Evolutionary conservation across 768 basidiomycete genomes (phyloP).

Genomic region (Obba rivulosa): DNA sequence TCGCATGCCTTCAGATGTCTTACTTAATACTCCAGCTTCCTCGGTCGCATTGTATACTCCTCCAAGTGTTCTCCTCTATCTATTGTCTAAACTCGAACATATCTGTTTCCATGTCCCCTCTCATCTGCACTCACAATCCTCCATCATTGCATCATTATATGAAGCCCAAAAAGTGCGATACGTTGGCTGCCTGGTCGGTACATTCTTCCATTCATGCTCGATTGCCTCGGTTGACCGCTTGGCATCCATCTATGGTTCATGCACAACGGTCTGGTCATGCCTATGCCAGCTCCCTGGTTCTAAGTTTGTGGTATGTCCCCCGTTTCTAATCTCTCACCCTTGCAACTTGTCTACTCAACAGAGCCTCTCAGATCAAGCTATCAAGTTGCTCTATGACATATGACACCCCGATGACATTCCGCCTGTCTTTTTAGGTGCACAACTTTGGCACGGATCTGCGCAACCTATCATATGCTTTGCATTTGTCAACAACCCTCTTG

Average conservation of each 20-base stretch:
- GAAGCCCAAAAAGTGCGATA: conserved; percentile 57
- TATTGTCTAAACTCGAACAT: conserved; percentile 30
- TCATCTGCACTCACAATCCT: conserved; percentile 27
- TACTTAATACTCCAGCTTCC: conserved; percentile 55
- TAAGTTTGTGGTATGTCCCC: background rate
- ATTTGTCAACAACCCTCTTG: conserved; percentile 6
- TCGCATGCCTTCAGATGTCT: conserved; percentile 30
- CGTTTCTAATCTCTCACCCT: background rate
- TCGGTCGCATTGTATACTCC: conserved; percentile 45
- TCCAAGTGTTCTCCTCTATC: conserved; percentile 27
- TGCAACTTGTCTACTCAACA: conserved; percentile 8
- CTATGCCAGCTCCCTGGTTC: background rate
- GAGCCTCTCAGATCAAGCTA: conserved; percentile 60
- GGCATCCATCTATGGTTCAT: no score
- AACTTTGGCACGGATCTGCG: background rate
- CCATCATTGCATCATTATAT: conserved; percentile 32
- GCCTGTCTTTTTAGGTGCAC: conserved; percentile 33
- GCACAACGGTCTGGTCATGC: no score
- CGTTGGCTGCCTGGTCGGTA: conserved; percentile 66
- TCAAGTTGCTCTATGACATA: conserved; percentile 71
- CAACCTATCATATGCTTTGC: background rate
- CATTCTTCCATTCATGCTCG: conserved; percentile 23
- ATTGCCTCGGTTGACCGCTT: no score
- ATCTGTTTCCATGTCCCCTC: conserved; percentile 6
- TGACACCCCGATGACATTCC: conserved; percentile 80